phyloP scores from a whole-genome alignment of 164 flowering plant genomes.

The Buxus sempervirens region DNA sequence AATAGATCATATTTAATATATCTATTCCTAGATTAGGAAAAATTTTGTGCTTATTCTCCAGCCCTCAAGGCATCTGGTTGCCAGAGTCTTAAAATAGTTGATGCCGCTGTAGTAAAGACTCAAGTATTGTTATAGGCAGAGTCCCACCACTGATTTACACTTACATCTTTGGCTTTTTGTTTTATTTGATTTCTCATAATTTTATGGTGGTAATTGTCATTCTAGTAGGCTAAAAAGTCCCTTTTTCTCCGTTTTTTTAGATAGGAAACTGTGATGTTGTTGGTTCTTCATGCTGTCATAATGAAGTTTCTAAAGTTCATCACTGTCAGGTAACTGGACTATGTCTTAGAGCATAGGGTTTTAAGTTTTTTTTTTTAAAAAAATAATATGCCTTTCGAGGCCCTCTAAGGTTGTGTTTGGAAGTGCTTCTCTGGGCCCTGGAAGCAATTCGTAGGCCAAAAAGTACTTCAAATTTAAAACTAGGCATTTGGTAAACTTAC shows the following conservation, averaged over 20 bases:
- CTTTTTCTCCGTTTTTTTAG: neutral
- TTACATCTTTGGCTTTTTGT: neutral
- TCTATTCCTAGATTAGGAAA: neutral
- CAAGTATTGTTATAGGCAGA: neutral
- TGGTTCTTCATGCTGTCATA: neutral
- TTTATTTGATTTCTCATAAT: too few species aligned
- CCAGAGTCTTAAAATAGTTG: neutral
- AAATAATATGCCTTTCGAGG: too few species aligned
- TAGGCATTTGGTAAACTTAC: too few species aligned
- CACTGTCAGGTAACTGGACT: slow-evolving; percentile 5
- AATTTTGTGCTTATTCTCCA: neutral
- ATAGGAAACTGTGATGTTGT: slow-evolving; percentile 8
- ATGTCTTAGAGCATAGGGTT: neutral
- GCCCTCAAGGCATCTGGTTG: neutral
- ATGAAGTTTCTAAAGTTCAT: neutral
- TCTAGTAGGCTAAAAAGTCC: neutral
- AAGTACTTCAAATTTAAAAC: too few species aligned
- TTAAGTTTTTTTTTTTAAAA: neutral
- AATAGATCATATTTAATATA: too few species aligned
- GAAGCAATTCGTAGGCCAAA: too few species aligned
- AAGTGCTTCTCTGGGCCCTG: too few species aligned
- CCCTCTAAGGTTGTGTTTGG: too few species aligned
- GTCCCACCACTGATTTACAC: neutral
- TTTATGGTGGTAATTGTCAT: neutral
- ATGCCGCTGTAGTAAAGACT: neutral